Base-by-base conservation (phyloP, 495 filamentous ascomycete genomes). In the Glutinoglossum americanum region DNA sequence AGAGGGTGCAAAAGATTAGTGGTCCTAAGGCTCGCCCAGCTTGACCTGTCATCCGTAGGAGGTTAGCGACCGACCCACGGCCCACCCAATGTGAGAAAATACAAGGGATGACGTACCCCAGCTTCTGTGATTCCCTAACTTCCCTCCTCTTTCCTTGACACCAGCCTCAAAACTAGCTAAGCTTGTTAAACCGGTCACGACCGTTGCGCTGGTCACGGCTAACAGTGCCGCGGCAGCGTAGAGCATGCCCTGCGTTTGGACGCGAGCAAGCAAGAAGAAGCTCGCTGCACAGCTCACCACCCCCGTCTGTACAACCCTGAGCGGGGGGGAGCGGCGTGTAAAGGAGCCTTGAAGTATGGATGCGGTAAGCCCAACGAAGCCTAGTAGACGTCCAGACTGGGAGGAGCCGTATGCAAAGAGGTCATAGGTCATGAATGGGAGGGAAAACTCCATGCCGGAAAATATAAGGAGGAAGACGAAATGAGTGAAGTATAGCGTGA, bases 341-440 rank as follows among this genome's bases (percentile, higher is more conserved):
- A 97, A 74, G 32, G 80, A 81, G 44, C 86, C 92, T 66, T 99
- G 92, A 10, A 99, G 76, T 15, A 95, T 61, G 8, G 87, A 87
- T 13, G 92, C 89, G n/a, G 97, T 75, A 6, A 99, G 76, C 10
- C 92, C 92, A 66, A 99, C 85, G 67, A 86, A 86, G 4, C 89
- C 93, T 0, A 99, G 80, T 2, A 99, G 79, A n/a, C 80, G 79
- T 7, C 92, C 92, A 60, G 87, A 90, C 17, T 85, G 74, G 1
- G 77, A 74, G 5, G 87, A 82, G n/a, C 78, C 77, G 64, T 85
- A 87, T 4, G 74, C 76, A 67, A 95, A 96, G 37, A 97, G 76
- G 57, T 95, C 89, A 62, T 89, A 92, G 0, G 93, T 97, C 77
- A 97, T 85, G 71, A 99, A 99, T 0, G 92, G 88, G 0, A 99